A percentile compares a stretch with the other conserved stretches of the same genome.
Evolutionary conservation across 768 basidiomycete genomes (phyloP).

Genomic region (Boletus edulis): DNA sequence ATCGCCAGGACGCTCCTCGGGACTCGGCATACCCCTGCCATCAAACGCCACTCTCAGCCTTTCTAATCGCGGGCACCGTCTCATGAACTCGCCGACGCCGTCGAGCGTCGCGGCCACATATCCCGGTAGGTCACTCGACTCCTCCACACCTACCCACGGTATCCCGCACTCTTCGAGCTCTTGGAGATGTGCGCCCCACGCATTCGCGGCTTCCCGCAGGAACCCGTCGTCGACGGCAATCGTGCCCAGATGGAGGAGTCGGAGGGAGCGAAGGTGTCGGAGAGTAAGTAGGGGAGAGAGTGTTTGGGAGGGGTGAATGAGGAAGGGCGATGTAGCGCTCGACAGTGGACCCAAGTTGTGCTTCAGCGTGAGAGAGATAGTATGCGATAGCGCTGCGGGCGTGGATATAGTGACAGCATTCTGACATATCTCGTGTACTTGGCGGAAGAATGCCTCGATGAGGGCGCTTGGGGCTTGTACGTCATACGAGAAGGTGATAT

Average conservation of each 20-base stretch:
- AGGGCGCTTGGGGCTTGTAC: constrained; percentile 21
- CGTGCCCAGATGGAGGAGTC: constrained; percentile 26
- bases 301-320: constrained; percentile 23
- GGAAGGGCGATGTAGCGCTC: constrained; percentile 21
- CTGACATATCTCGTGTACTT: constrained; percentile 18
- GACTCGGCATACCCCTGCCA: constrained; percentile 7
- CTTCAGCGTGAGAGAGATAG: constrained; percentile 27
- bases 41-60: constrained; percentile 26
- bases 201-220: constrained; percentile 23
- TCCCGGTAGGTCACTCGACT: constrained; percentile 8
- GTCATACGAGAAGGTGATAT: constrained; percentile 27
- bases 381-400: background rate
- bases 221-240: constrained; percentile 29
- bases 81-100: constrained; percentile 21
- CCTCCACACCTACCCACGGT: constrained; percentile 24
- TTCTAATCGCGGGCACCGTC: constrained; percentile 16
- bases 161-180: constrained; percentile 28
- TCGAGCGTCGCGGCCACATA: constrained; percentile 18
- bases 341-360: constrained; percentile 23
- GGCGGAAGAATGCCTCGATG: constrained; percentile 24
- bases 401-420: background rate
- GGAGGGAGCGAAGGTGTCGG: constrained; percentile 16
- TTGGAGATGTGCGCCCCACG: constrained; percentile 26
- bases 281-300: constrained; percentile 25
- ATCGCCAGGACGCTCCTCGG: background rate